phyloP scores from a whole-genome alignment of 2,329 filamentous ascomycete species.

The Thielaviopsis populi region DNA sequence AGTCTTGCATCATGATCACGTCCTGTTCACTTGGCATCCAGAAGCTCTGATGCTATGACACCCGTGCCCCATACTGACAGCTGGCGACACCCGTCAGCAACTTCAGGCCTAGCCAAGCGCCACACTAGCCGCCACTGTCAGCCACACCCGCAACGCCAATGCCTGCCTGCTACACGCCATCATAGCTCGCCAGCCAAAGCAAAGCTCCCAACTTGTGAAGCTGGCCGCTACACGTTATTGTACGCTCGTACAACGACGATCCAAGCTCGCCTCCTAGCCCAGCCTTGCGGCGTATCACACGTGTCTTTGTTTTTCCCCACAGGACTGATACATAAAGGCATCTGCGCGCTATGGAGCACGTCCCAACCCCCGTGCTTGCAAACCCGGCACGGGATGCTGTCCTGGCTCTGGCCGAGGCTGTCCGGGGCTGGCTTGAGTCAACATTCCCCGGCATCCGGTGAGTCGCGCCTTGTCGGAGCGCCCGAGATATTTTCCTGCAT shows the following conservation, averaged over 20 bases:
- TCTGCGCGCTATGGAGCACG: neutral
- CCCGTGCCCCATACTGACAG: neutral
- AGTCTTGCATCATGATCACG: too few species aligned
- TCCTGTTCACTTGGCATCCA: neutral
- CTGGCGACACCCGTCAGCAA: too few species aligned
- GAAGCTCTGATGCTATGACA: neutral
- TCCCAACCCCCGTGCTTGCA: neutral
- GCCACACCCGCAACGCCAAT: too few species aligned
- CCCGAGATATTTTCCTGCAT: neutral
- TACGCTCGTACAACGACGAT: too few species aligned
- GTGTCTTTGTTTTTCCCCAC: too few species aligned
- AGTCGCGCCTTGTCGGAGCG: neutral
- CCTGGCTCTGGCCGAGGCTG: slow-evolving; percentile 1
- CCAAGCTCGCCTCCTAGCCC: neutral
- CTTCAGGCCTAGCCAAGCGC: too few species aligned
- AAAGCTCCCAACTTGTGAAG: too few species aligned
- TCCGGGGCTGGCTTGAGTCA: slow-evolving; percentile 9
- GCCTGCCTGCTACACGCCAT: too few species aligned
- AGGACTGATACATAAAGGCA: neutral
- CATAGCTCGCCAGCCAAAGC: too few species aligned
- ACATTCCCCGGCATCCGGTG: slow-evolving; percentile 11
- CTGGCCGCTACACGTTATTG: too few species aligned
- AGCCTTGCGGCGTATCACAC: neutral
- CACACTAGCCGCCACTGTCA: too few species aligned
- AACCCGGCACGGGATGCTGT: slow-evolving; percentile 13